These are phyloP conservation scores for Aureobasidium leucospermi DNA, from an alignment of 2,329 filamentous ascomycete genomes.

Conservation along the genomic window DNA sequence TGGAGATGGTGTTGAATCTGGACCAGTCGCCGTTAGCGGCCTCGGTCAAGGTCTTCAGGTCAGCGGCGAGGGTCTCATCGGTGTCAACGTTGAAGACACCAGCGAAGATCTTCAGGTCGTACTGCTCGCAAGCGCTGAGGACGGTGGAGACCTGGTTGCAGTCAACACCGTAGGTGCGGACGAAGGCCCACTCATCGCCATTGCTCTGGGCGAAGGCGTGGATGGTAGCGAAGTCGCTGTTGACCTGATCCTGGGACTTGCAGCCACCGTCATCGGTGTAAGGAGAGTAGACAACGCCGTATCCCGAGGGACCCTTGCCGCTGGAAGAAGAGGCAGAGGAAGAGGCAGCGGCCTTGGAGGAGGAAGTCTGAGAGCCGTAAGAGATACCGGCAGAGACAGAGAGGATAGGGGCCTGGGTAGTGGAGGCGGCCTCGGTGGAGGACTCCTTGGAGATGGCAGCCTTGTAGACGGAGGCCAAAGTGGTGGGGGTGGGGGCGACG, in stretches of 20 bases:
- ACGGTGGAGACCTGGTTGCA: constrained; percentile 64
- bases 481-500: constrained; percentile 10
- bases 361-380: constrained; percentile 15
- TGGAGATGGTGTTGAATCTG: constrained; percentile 60
- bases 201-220: constrained; percentile 24
- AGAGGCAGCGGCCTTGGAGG: constrained; percentile 16
- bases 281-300: constrained; percentile 52
- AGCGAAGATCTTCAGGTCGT: constrained; percentile 63
- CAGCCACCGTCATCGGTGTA: constrained; percentile 53
- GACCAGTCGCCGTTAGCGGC: constrained; percentile 60
- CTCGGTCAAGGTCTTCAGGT: constrained; percentile 54
- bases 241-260: constrained; percentile 58
- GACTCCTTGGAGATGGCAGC: constrained; percentile 18
- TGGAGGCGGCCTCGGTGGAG: background rate
- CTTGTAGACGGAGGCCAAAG: constrained; percentile 17
- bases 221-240: constrained; percentile 54
- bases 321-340: constrained; percentile 18
- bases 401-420: background rate
- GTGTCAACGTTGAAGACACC: constrained; percentile 59
- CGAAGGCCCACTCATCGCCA: constrained; percentile 50
- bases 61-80: constrained; percentile 41
- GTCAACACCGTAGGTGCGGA: constrained; percentile 75
- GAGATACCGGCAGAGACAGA: background rate
- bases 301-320: constrained; percentile 19
- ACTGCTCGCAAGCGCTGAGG: constrained; percentile 54